Base-by-base conservation (phyloP, 495 filamentous ascomycete genomes). In the Hamigera avellanea region DNA sequence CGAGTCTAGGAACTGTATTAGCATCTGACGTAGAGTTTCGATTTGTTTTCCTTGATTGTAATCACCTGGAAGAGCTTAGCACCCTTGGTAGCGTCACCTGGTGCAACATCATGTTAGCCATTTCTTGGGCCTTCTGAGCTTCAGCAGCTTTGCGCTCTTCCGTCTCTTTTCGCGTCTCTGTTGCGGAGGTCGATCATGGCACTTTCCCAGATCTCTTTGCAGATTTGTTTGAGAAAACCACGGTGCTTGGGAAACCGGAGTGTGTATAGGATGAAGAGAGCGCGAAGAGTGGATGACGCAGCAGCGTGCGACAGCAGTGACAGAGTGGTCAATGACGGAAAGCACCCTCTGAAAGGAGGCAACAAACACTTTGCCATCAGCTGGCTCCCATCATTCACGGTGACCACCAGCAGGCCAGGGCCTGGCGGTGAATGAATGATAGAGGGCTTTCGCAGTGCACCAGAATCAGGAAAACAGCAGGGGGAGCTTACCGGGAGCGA, bases 31-130 rank as follows among this genome's bases (percentile, higher is more conserved):
- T n/a, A n/a, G n/a, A n/a, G n/a, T n/a, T n/a, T n/a, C n/a, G 8
- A 1, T 31, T 19, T 35, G 7, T 7, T 7, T 26, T 7, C 25
- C 25, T 7, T 12, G 12, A 7, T 26, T 26, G 7, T 26, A 7
- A 26, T 49, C 33, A 76, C 73, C 71, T 93, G 93, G 84, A 96
- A 99, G 58, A 99, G 85, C 74, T 83, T 86, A 63, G 88, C 91
- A 72, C 91, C 91, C 79, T 99, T 99, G 67, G 86, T 82, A 55
- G 74, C 61, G 65, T 95, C 86, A 70, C 91, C 91, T 98, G 57
- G 39, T 52, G 33, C 26, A 31, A 36, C 7, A 14, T 14, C 23
- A 29, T 37, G 40, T 65, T 62, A 63, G 62, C 52, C 1, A 40
- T 31, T 26, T 39, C 36, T 37, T 42, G 15, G 9, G 28, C 32